Evolutionary conservation across 257 asterid genomes (phyloP), one percentile per base, ranked within the genome.

Genomic region (Phtheirospermum japonicum): DNA sequence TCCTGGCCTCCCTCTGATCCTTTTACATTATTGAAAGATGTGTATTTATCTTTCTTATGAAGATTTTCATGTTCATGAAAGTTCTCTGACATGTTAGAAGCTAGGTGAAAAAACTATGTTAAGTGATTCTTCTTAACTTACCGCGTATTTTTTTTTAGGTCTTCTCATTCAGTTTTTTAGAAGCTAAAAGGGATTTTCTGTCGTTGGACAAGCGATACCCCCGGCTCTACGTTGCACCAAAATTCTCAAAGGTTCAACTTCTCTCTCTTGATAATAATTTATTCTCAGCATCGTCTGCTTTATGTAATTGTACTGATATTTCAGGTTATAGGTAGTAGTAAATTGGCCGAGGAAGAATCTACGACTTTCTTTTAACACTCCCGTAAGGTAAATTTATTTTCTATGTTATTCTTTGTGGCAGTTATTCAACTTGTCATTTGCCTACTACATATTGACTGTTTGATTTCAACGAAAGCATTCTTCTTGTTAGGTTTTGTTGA

Each of bases 181-280:
- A 89, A 64, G 67, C 74, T 18, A 95, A 86, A 82, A 93, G 95
- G 83, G 97, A 89, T 71, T 93, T 79, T 68, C 61, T 87, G 56
- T 87, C 97, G 31, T 71, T 93, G 78, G 85, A 87, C 79, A 89
- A 84, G 77, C 77, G 96, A 67, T 93, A 93, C 71, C 91, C 97
- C 61, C 77, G 89, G 70, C 96, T 93, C 74, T 85, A 79, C 49
- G 64, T 89, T 67, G 82, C 95, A 69, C 96, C 99, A 17, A 96
- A 90, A 75, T 93, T 95, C 81, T 74, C 96, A 13, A 93, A 93
- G 99, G 99, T 93, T 49, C 61, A 60, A 13, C 28, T 69, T 52
- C 9, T 64, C 58, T 67, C 34, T 31, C 59, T 42, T 55, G 30
- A 55, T 28, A 55, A 51, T 7, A 14, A 63, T 65, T 34, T 12